Evolutionary conservation across 2,329 filamentous ascomycete genomes (phyloP).

Genomic region (Colletotrichum plurivorum): DNA sequence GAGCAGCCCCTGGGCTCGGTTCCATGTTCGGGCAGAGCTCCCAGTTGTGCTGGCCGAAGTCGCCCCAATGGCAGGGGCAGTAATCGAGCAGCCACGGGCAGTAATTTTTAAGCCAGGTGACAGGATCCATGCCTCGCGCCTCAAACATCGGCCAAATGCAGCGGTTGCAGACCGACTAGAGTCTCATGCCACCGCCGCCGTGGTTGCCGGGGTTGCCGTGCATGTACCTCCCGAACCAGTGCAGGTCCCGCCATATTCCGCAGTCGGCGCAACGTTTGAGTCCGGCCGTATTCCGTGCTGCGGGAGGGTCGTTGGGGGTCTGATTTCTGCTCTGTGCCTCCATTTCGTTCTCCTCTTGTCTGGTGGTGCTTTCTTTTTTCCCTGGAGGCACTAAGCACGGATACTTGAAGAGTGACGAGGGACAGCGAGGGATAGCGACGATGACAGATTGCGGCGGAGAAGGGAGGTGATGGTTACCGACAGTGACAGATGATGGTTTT

Average conservation of each 20-base stretch:
- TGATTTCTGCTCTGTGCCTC: not conserved
- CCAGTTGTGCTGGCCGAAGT: not conserved
- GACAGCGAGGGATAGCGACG: too few relatives aligned
- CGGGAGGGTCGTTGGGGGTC: not conserved
- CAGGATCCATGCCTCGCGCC: not conserved
- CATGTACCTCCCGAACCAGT: not conserved
- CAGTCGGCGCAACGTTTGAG: conserved; percentile 2
- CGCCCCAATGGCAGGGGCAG: conserved; percentile 3
- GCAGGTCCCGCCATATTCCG: not conserved
- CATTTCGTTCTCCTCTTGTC: too few relatives aligned
- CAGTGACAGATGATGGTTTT: too few relatives aligned
- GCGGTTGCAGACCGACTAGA: conserved; percentile 16
- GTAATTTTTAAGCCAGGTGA: conserved; percentile 2
- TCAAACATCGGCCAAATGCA: conserved; percentile 1
- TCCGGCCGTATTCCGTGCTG: not conserved
- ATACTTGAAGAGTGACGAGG: too few relatives aligned
- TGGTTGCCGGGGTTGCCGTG: not conserved
- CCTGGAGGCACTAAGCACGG: too few relatives aligned
- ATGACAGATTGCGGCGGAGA: too few relatives aligned
- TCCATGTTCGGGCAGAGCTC: not conserved
- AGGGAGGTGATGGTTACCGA: too few relatives aligned
- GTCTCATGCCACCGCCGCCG: not conserved
- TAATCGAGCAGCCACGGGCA: conserved; percentile 9
- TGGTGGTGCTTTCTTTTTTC: too few relatives aligned
- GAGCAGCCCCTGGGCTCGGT: too few relatives aligned